Base-by-base conservation (phyloP, 2,329 filamentous ascomycete species). In the Penicillium brasilianum region DNA sequence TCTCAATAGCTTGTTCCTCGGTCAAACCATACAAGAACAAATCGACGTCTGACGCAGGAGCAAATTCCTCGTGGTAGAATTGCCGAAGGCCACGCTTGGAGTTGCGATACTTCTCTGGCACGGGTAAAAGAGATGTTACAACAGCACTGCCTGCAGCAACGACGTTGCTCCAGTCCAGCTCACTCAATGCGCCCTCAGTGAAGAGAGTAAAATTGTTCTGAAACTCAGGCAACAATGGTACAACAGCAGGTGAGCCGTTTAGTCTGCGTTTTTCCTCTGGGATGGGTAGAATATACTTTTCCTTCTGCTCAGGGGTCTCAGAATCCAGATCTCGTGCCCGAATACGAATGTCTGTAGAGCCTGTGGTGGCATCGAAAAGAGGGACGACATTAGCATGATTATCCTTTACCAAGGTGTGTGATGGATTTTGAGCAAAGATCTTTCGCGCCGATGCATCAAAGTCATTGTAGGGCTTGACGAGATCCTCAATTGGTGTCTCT, bases 21-120 rank as follows among this genome's bases (percentile, higher is more conserved):
- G 83, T 88, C 63, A 96, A 82, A 0, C 89, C 92, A 69, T 95
- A 94, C 32, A 96, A 78, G 73, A 96, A 96, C 2, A 96, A 82
- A 73, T 96, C 92, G 10, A 96, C 90, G 74, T 96, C 92, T 4
- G 91, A 94, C 1, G 92, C 91, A 0, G 92, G 92, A 11, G 90
- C 90, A 64, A 94, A 85, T 62, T 88, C 87, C 70, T 93, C 87
- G 70, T 96, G 92, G 67, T 94, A 96, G 74, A 92, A 96, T 77
- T 89, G 81, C 72, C 89, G 81, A 72, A 81, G 34, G 74, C 77
- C 81, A 56, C 85, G 83, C 79, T 91, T 91, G 49, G 87, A 88
- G 34, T 79, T 77, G 52, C 81, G 84, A 75, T 87, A 87, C 63
- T 87, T 77, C 2, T 84, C 77, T 6, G 88, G 89, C 6, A 92